A percentile compares a stretch with the other conserved stretches of the same genome.
These are phyloP conservation scores for Dactylis glomerata DNA, from an alignment of 176 grass and related monocot species.

Conservation along the genomic window DNA sequence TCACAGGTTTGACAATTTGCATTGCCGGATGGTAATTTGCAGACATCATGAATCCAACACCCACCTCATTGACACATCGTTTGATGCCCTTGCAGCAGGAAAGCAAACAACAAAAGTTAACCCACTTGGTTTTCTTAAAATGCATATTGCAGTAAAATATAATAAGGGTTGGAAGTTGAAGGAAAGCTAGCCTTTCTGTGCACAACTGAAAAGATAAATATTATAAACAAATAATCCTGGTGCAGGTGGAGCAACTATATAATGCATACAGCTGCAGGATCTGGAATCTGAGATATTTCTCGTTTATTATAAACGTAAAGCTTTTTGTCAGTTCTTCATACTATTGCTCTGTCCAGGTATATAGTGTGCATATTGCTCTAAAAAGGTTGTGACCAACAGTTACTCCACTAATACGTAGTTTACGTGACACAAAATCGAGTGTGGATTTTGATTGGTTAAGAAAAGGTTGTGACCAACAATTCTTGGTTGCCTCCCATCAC, in stretches of 20 bases:
- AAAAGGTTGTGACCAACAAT: background rate
- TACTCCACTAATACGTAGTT: background rate
- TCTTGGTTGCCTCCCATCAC: background rate
- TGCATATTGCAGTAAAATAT: background rate
- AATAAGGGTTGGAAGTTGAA: conserved; percentile 2
- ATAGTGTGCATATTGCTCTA: background rate
- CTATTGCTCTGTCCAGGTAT: background rate
- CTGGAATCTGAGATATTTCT: background rate
- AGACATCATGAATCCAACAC: conserved; percentile 98
- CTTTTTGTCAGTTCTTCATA: background rate
- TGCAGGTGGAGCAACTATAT: background rate
- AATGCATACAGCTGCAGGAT: background rate
- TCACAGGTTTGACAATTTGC: conserved; percentile 89
- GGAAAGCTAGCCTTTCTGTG: background rate
- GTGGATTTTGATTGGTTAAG: background rate
- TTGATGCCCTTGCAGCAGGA: conserved; percentile 64
- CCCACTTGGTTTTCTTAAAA: background rate
- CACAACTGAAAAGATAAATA: background rate
- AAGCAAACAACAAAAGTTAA: conserved; percentile 7
- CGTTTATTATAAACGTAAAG: background rate
- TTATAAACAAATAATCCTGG: background rate
- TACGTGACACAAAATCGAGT: background rate
- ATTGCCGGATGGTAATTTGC: conserved; percentile 95
- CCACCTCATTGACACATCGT: conserved; percentile 72
- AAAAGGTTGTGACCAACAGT: background rate